Conservation (phyloP, 805 yeast species). For the Wickerhamiella qilinensis region DNA sequence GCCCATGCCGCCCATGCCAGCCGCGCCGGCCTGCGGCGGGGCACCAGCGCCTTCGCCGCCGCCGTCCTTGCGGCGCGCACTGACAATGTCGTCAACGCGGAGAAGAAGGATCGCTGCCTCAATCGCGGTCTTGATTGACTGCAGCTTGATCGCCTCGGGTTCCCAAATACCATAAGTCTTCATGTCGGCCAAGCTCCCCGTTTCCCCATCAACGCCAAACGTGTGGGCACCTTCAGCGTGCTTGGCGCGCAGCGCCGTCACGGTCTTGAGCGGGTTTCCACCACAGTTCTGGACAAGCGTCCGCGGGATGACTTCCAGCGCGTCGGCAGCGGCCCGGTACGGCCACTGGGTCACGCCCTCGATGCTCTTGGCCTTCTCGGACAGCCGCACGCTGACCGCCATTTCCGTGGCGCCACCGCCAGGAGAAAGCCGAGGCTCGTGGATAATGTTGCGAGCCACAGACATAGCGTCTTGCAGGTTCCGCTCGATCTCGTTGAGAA, state of each 20-base stretch:
- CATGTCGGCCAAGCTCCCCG: conserved; percentile 92
- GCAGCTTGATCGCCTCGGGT: conserved; percentile 96
- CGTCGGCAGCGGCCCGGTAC: conserved; percentile 96
- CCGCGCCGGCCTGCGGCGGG: conserved; percentile 6
- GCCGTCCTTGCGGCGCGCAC: conserved; percentile 61
- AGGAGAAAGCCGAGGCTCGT: conserved; percentile 88
- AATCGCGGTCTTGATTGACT: conserved; percentile 91
- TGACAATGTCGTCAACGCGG: conserved; percentile 94
- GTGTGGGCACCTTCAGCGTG: conserved; percentile 83
- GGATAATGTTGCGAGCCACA: conserved; percentile 84
- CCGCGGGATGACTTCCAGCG: conserved; percentile 96
- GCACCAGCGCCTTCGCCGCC: conserved; percentile 6
- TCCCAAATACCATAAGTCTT: conserved; percentile 95
- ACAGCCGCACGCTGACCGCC: conserved; percentile 81
- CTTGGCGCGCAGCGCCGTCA: conserved; percentile 86
- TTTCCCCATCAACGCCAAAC: conserved; percentile 88
- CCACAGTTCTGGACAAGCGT: conserved; percentile 96
- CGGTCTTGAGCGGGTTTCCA: conserved; percentile 79
- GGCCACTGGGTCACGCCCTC: conserved; percentile 99
- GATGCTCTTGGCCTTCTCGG: conserved; percentile 79
- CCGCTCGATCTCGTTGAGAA: conserved; percentile 88
- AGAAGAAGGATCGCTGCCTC: conserved; percentile 90
- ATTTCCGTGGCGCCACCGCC: conserved; percentile 99
- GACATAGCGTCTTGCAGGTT: conserved; percentile 98
- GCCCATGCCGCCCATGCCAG: conserved; percentile 13